These are phyloP conservation scores for Lathyrus sativus DNA, from an alignment of 306 rosid genomes.

Conservation along the genomic window DNA sequence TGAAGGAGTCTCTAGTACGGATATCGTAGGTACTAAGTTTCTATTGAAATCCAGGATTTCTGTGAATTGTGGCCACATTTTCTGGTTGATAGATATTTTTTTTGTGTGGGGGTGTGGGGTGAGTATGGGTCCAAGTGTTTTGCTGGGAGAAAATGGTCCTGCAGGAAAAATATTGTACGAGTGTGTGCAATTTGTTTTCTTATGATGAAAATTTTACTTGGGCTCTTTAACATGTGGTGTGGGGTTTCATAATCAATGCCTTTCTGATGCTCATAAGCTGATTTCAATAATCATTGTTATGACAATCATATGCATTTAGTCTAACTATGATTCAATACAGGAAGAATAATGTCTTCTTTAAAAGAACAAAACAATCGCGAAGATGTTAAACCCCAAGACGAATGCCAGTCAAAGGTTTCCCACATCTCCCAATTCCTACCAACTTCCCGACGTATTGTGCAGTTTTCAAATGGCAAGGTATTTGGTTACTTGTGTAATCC, in stretches of 20 bases:
- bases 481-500: conserved; percentile 29
- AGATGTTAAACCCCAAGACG: conserved; percentile 52
- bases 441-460: conserved; percentile 91
- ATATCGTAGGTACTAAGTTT: conserved; percentile 86
- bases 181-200: conserved; percentile 14
- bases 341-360: conserved; percentile 78
- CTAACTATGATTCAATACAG: conserved; percentile 50
- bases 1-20: conserved; percentile 99
- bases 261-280: conserved; percentile 15
- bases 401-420: conserved; percentile 50
- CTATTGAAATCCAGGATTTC: conserved; percentile 34
- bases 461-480: conserved; percentile 97
- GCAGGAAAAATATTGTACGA: neutral
- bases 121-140: conserved; percentile 15
- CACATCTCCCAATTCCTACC: conserved; percentile 82
- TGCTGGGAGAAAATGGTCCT: conserved; percentile 8
- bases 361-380: conserved; percentile 41
- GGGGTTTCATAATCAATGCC: conserved; percentile 13
- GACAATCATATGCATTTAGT: conserved; percentile 27
- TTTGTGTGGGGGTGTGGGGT: neutral
- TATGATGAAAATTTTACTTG: conserved; percentile 7
- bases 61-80: conserved; percentile 2
- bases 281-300: conserved; percentile 22
- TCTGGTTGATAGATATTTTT: neutral
- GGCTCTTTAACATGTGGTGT: neutral